Evolutionary conservation across 495 filamentous ascomycete species (phyloP).

Genomic region (Aspergillus indologenus): DNA sequence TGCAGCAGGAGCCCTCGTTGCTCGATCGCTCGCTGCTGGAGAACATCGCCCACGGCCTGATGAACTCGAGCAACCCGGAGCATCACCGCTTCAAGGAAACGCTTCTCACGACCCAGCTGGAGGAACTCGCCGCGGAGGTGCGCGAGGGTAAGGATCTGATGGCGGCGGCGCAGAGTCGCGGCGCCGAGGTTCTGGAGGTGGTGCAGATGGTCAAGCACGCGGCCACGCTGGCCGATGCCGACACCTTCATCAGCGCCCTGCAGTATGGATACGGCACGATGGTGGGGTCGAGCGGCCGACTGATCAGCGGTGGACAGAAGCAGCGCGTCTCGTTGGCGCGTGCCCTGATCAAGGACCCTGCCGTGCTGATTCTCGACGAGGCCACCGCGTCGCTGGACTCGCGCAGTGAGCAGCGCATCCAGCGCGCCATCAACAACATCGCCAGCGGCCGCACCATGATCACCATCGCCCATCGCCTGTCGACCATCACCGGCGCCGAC

Average conservation of each 20-base stretch:
- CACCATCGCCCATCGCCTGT: constrained; percentile 48
- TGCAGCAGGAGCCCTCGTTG: constrained; percentile 66
- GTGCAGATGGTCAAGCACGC: constrained; percentile 38
- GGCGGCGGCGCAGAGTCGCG: constrained; percentile 29
- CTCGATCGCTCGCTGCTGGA: constrained; percentile 64
- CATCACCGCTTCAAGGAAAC: constrained; percentile 40
- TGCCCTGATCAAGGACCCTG: constrained; percentile 71
- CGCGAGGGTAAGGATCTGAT: constrained; percentile 35
- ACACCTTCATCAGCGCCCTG: constrained; percentile 44
- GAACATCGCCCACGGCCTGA: constrained; percentile 64
- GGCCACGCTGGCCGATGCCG: constrained; percentile 39
- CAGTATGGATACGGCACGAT: constrained; percentile 50
- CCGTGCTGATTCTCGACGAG: constrained; percentile 82
- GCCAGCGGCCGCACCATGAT: constrained; percentile 46
- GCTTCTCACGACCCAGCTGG: constrained; percentile 29
- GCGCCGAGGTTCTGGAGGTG: constrained; percentile 35
- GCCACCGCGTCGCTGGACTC: constrained; percentile 64
- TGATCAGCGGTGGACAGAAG: constrained; percentile 62
- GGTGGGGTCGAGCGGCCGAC: constrained; percentile 53
- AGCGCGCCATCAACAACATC: constrained; percentile 47
- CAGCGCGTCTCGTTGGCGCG: constrained; percentile 67
- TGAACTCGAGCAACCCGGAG: constrained; percentile 50
- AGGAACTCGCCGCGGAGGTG: constrained; percentile 31
- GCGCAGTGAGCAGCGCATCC: constrained; percentile 51
- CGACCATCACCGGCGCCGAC: constrained; percentile 56